These are phyloP conservation scores for Rhinocladiella similis DNA, from an alignment of 2,329 filamentous ascomycete genomes.

Conservation along the genomic window DNA sequence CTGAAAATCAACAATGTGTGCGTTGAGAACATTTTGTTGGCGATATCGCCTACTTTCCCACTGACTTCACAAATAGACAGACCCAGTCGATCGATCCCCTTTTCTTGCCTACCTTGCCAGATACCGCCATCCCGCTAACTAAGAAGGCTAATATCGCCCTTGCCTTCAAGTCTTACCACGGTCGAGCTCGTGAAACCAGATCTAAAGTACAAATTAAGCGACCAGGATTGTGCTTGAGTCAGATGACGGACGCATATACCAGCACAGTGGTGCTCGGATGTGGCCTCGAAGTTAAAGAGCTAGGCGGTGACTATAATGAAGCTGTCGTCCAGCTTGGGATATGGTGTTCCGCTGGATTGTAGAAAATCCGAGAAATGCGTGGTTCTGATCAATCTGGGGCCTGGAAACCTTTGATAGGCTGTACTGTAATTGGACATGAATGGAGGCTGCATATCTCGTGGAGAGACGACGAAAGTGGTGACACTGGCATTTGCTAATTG, in stretches of 20 bases:
- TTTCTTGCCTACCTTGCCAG: too few species aligned
- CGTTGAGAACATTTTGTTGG: too few species aligned
- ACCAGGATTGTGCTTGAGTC: background rate
- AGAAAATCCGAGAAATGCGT: background rate
- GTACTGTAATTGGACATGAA: background rate
- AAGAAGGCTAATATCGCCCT: background rate
- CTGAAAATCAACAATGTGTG: too few species aligned
- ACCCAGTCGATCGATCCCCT: too few species aligned
- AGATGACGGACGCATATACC: background rate
- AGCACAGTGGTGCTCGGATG: background rate
- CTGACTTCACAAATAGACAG: too few species aligned
- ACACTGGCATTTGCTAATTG: background rate
- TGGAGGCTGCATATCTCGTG: conserved; percentile 3
- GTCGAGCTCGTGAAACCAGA: background rate
- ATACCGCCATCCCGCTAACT: too few species aligned
- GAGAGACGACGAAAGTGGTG: background rate
- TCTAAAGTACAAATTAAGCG: background rate
- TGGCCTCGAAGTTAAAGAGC: background rate
- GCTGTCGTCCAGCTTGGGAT: background rate
- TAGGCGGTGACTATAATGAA: background rate
- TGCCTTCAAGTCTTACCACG: background rate
- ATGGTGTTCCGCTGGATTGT: background rate
- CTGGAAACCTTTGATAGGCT: background rate
- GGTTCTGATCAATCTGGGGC: background rate
- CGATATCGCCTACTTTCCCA: too few species aligned